These are phyloP conservation scores for Melanopsichium pennsylvanicum DNA, from an alignment of 1,284 basidiomycete species.

Conservation along the genomic window DNA sequence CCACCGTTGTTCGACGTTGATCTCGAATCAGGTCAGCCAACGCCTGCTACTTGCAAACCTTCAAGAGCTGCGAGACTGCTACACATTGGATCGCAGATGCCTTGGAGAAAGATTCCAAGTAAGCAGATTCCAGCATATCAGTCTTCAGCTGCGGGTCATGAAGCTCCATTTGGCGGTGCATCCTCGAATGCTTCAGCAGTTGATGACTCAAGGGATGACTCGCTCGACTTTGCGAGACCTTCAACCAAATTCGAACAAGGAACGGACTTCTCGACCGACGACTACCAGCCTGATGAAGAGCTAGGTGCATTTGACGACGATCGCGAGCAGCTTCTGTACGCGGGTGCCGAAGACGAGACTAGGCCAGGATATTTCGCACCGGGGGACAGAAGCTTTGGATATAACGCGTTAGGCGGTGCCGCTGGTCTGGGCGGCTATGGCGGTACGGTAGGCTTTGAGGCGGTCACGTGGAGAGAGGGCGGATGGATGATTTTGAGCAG, in stretches of 20 bases:
- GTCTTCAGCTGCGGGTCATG: neutral
- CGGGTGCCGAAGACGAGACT: constrained; percentile 2
- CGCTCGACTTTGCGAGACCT: constrained; percentile 16
- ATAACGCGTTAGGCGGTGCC: constrained; percentile 11
- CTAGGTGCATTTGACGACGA: constrained; percentile 27
- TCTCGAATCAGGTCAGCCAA: constrained; percentile 15
- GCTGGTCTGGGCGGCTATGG: constrained; percentile 5
- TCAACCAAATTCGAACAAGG: too few species aligned
- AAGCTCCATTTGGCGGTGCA: neutral
- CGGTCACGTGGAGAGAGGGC: constrained; percentile 26
- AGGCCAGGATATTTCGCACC: constrained; percentile 23
- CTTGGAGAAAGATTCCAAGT: constrained; percentile 18
- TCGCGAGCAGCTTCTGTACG: constrained; percentile 24
- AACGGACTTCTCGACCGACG: constrained; percentile 14
- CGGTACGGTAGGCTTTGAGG: constrained; percentile 32
- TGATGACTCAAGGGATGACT: constrained; percentile 4
- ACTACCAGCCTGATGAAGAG: constrained; percentile 6
- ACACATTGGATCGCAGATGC: constrained; percentile 16
- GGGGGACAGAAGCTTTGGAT: constrained; percentile 27
- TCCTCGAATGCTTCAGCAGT: neutral
- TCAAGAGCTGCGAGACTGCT: constrained; percentile 17
- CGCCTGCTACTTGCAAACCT: neutral
- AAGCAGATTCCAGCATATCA: neutral
- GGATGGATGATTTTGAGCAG: constrained; percentile 39
- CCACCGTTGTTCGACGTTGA: constrained; percentile 37